These are phyloP conservation scores for Cystobasidium sp. DNA, from an alignment of 1,284 basidiomycete genomes.

Conservation along the genomic window DNA sequence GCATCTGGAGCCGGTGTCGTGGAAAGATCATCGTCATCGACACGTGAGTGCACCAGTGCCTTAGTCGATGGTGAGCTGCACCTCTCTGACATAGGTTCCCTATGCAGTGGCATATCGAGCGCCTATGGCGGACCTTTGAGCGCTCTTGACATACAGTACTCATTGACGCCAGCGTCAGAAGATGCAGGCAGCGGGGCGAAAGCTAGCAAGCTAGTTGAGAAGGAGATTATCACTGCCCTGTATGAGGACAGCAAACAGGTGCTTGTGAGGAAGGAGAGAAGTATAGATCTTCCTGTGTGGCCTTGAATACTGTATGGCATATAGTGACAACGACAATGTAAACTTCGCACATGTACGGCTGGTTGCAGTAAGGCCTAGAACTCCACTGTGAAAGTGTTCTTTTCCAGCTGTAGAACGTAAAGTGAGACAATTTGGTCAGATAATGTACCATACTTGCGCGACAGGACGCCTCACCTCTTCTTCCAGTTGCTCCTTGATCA, in stretches of 20 bases:
- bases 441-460: not conserved
- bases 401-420: constrained; percentile 37
- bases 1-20: constrained; percentile 77
- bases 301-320: not conserved
- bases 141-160: constrained; percentile 81
- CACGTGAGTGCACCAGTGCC: constrained; percentile 54
- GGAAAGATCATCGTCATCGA: constrained; percentile 91
- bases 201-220: constrained; percentile 61
- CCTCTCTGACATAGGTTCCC: not conserved
- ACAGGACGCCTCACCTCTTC: constrained; percentile 59
- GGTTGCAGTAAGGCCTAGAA: constrained; percentile 4
- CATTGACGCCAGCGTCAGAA: constrained; percentile 60
- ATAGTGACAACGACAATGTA: constrained; percentile 3
- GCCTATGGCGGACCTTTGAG: constrained; percentile 90
- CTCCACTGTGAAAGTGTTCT: constrained; percentile 52
- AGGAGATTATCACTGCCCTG: constrained; percentile 76
- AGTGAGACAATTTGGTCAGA: not conserved
- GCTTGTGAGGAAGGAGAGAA: constrained; percentile 55
- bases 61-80: not conserved
- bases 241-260: constrained; percentile 61
- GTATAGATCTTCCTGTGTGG: constrained; percentile 44
- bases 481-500: constrained; percentile 73
- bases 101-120: constrained; percentile 72
- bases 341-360: not conserved
- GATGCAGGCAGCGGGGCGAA: not conserved